Evolutionary conservation across 2,329 filamentous ascomycete genomes (phyloP).

Genomic region (Claviceps sp.): DNA sequence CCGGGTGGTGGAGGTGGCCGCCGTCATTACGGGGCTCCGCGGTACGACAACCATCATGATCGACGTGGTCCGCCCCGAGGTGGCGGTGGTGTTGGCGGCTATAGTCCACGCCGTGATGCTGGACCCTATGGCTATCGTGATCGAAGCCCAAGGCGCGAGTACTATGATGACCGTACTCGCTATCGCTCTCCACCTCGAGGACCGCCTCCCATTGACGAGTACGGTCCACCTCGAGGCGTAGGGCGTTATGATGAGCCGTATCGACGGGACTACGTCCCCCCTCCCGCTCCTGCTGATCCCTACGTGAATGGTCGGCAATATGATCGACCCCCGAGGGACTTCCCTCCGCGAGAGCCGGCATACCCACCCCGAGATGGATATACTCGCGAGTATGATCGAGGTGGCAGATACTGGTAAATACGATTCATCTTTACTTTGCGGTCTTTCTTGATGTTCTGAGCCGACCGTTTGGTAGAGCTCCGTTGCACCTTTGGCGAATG

Average conservation of each 20-base stretch:
- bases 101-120: conserved; percentile 61
- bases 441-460: not conserved
- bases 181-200: conserved; percentile 72
- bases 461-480: conserved; percentile 1
- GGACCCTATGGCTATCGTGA: conserved; percentile 71
- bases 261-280: conserved; percentile 51
- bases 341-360: conserved; percentile 29
- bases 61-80: conserved; percentile 57
- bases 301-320: conserved; percentile 45
- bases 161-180: conserved; percentile 72
- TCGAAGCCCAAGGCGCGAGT: conserved; percentile 71
- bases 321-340: conserved; percentile 40
- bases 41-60: conserved; percentile 69
- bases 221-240: conserved; percentile 47
- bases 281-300: conserved; percentile 49
- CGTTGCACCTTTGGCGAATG: conserved; percentile 9
- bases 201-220: conserved; percentile 54
- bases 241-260: conserved; percentile 64
- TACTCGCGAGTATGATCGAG: conserved; percentile 35
- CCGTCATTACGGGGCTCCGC: conserved; percentile 50
- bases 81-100: conserved; percentile 39
- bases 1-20: conserved; percentile 30
- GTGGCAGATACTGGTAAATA: conserved; percentile 37
- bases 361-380: conserved; percentile 27
- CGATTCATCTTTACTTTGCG: conserved; percentile 9